Conservation (phyloP, 495 filamentous ascomycete genomes). For the Darksidea phi region DNA sequence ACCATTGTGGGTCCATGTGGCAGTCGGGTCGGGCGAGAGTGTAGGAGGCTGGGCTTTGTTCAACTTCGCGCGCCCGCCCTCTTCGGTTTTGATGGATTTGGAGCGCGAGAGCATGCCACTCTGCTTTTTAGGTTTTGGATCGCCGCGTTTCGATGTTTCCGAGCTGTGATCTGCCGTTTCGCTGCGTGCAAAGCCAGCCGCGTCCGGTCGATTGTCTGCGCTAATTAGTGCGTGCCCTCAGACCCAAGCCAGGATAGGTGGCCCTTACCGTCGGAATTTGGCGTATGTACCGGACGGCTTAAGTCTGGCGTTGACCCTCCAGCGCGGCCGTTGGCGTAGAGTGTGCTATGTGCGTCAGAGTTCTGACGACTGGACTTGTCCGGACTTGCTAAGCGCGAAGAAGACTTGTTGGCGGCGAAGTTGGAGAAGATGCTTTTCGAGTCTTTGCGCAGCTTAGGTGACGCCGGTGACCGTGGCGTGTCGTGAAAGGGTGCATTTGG, state of each 20-base stretch:
- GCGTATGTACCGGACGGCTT: constrained; percentile 23
- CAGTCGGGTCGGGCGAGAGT: constrained; percentile 37
- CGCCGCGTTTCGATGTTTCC: constrained; percentile 1
- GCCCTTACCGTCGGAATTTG: constrained; percentile 24
- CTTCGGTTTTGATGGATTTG: constrained; percentile 32
- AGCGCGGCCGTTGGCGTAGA: constrained; percentile 29
- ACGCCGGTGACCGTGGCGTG: constrained; percentile 53
- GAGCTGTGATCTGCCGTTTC: constrained; percentile 3
- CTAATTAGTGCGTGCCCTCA: constrained; percentile 1
- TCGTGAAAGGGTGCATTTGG: constrained; percentile 58
- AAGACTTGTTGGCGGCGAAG: constrained; percentile 57
- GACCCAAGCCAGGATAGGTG: neutral
- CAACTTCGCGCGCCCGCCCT: constrained; percentile 11
- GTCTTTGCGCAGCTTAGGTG: constrained; percentile 52
- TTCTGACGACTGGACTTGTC: constrained; percentile 34
- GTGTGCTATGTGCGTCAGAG: constrained; percentile 1
- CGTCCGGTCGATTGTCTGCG: constrained; percentile 25
- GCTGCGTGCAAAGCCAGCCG: constrained; percentile 4
- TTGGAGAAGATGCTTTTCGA: constrained; percentile 58
- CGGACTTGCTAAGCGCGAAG: constrained; percentile 41
- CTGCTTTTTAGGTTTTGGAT: constrained; percentile 26
- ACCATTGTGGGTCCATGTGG: constrained; percentile 38
- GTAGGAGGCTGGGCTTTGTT: constrained; percentile 19
- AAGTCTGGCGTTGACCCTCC: constrained; percentile 36
- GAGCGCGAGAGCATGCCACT: constrained; percentile 24